Evolutionary conservation across 1,139 yeast genomes (phyloP).

Genomic region (Saccharomyces hybrid): DNA sequence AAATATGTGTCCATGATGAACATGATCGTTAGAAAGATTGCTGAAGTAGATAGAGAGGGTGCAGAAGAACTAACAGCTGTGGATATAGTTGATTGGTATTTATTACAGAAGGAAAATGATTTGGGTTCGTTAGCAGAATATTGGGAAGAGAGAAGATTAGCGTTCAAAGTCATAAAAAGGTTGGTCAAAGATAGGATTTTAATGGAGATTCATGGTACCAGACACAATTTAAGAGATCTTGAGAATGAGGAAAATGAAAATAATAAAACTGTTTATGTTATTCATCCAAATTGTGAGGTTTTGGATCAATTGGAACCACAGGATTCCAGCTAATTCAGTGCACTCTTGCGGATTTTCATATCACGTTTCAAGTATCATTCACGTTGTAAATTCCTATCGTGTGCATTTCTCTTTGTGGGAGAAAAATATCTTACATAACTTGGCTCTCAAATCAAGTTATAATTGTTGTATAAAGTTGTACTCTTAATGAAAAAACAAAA

Average conservation of each 20-base stretch:
- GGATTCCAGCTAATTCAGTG: constrained; percentile 2
- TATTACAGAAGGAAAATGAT: constrained; percentile 66
- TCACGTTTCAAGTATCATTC: not conserved
- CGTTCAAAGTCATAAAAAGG: constrained; percentile 73
- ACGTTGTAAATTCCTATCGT: not conserved
- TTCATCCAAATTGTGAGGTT: constrained; percentile 87
- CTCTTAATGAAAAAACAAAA: not conserved
- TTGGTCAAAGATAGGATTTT: constrained; percentile 81
- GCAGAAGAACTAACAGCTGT: constrained; percentile 66
- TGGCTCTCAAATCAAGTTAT: too few relatives aligned
- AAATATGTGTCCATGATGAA: constrained; percentile 82
- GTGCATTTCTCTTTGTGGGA: not conserved
- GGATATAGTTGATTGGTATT: constrained; percentile 72
- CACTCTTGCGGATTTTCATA: too few relatives aligned
- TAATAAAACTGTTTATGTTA: constrained; percentile 49
- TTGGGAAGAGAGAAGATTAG: constrained; percentile 61
- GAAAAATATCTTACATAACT: too few relatives aligned
- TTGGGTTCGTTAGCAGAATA: constrained; percentile 65
- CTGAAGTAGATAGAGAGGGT: constrained; percentile 41
- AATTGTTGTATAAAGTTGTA: not conserved
- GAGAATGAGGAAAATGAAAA: constrained; percentile 24
- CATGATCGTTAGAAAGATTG: constrained; percentile 62
- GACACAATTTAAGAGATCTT: constrained; percentile 36
- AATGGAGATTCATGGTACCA: constrained; percentile 68
- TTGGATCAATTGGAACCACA: constrained; percentile 37